A percentile compares a stretch with the other conserved stretches of the same genome.
These are phyloP conservation scores for Kluyveromyces nonfermentans DNA, from an alignment of 805 yeast species.

Conservation along the genomic window DNA sequence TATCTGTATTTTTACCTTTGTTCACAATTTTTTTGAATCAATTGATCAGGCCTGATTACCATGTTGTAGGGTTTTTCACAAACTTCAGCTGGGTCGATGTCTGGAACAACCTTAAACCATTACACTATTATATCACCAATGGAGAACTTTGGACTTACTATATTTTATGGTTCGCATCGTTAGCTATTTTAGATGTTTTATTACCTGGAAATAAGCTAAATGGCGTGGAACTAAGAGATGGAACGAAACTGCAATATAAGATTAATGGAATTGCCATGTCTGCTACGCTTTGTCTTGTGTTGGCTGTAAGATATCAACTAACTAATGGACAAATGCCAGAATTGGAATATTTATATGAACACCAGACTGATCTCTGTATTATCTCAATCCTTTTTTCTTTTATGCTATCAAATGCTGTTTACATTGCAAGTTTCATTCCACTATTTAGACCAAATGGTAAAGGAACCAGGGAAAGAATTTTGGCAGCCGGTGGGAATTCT, in stretches of 20 bases:
- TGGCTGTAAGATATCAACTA: slow-evolving; percentile 43
- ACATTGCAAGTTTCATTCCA: slow-evolving; percentile 59
- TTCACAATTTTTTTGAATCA: slow-evolving; percentile 52
- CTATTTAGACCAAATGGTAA: slow-evolving; percentile 39
- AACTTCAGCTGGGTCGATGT: slow-evolving; percentile 35
- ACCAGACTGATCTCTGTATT: slow-evolving; percentile 55
- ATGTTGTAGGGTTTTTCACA: slow-evolving; percentile 36
- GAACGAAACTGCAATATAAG: slow-evolving; percentile 57
- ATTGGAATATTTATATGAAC: slow-evolving; percentile 61
- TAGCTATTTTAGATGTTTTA: slow-evolving; percentile 53
- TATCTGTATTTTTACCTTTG: slow-evolving; percentile 59
- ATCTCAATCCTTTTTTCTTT: slow-evolving; percentile 58
- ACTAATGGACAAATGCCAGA: slow-evolving; percentile 64
- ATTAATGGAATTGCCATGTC: slow-evolving; percentile 70
- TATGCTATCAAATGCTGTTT: slow-evolving; percentile 53
- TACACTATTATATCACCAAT: slow-evolving; percentile 31
- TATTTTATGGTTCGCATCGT: slow-evolving; percentile 57
- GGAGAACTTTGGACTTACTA: slow-evolving; percentile 53
- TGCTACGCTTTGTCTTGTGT: slow-evolving; percentile 29
- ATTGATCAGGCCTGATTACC: slow-evolving; percentile 50
- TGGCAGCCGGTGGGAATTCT: slow-evolving; percentile 83
- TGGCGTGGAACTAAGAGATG: slow-evolving; percentile 73
- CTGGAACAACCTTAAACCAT: slow-evolving; percentile 29
- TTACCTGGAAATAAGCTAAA: slow-evolving; percentile 54
- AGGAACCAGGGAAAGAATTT: slow-evolving; percentile 54